Evolutionary conservation across 805 yeast species (phyloP).

Genomic region (Candida verbasci): DNA sequence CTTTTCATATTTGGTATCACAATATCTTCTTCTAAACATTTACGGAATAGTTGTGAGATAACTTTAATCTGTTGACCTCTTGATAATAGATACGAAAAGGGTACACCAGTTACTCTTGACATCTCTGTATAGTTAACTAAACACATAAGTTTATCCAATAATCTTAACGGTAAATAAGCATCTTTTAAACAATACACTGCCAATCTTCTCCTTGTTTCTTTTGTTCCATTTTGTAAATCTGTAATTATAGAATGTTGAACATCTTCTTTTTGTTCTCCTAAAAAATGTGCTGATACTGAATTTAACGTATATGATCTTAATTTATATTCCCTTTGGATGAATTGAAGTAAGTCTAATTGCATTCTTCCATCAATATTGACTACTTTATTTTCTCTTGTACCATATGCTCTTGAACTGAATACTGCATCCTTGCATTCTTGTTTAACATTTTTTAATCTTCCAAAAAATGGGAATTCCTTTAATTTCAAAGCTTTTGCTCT

Average conservation of each 20-base stretch:
- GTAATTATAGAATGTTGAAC: constrained; percentile 97
- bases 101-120: constrained; percentile 99
- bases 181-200: constrained; percentile 98
- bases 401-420: constrained; percentile 93
- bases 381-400: constrained; percentile 88
- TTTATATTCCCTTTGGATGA: constrained; percentile 91
- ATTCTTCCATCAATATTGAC: constrained; percentile 93
- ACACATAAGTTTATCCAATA: constrained; percentile 92
- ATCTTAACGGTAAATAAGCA: constrained; percentile 85
- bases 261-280: constrained; percentile 96
- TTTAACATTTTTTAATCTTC: constrained; percentile 61
- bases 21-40: constrained; percentile 80
- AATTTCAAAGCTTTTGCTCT: constrained; percentile 75
- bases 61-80: constrained; percentile 99
- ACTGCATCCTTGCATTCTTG: constrained; percentile 80
- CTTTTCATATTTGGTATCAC: constrained; percentile 87
- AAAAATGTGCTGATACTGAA: constrained; percentile 89
- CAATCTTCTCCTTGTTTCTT: constrained; percentile 88
- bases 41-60: constrained; percentile 89
- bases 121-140: constrained; percentile 95
- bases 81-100: constrained; percentile 79
- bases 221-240: constrained; percentile 85
- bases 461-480: constrained; percentile 76
- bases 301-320: constrained; percentile 91
- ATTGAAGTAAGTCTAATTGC: constrained; percentile 90